Conservation (phyloP, 441 rosid species). For the Pelargonium cotyledonis region DNA sequence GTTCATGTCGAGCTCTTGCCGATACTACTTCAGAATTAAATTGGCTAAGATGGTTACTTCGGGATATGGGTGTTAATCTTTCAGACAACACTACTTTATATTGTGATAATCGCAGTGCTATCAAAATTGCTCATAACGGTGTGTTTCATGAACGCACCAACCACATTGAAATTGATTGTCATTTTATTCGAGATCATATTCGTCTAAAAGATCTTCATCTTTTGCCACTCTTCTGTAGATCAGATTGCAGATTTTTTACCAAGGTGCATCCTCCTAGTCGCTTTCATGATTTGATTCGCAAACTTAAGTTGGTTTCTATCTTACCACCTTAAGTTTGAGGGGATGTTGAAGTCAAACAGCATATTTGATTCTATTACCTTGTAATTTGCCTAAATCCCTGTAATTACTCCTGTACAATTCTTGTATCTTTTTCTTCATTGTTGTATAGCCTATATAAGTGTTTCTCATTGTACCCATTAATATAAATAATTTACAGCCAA, state of each 20-base stretch:
- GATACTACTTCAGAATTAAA: neutral
- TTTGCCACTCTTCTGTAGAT: neutral
- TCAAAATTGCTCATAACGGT: neutral
- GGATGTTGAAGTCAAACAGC: too few relatives aligned
- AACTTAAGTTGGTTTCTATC: slow-evolving; percentile 3
- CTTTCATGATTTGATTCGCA: neutral
- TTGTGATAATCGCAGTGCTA: neutral
- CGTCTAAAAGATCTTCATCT: neutral
- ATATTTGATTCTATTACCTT: too few relatives aligned
- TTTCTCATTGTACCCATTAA: too few relatives aligned
- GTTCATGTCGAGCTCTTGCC: neutral
- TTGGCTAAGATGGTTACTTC: neutral
- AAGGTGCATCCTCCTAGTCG: neutral
- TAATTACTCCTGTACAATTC: too few relatives aligned
- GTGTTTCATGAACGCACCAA: neutral
- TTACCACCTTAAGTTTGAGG: neutral
- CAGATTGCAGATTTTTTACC: neutral
- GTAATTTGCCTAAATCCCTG: too few relatives aligned
- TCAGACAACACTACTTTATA: neutral
- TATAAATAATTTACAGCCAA: too few relatives aligned
- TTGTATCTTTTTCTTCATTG: too few relatives aligned
- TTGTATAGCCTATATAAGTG: too few relatives aligned
- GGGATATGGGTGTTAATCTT: neutral
- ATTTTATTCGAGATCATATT: slow-evolving; percentile 2
- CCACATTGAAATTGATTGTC: neutral